These are phyloP conservation scores for Pleomassaria siparia DNA, from an alignment of 2,329 filamentous ascomycete species.

Conservation along the genomic window DNA sequence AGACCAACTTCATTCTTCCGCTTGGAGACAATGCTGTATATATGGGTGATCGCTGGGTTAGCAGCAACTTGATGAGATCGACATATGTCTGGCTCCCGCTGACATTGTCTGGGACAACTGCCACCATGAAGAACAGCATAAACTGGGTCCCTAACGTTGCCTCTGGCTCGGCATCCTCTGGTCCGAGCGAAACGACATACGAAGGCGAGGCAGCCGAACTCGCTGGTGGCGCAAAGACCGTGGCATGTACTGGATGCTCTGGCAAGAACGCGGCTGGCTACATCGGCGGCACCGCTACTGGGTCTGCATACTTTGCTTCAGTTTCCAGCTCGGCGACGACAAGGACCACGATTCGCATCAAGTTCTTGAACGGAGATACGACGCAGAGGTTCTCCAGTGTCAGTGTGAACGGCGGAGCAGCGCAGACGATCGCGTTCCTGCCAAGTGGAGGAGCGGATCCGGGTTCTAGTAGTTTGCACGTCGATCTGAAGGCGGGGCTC, in stretches of 20 bases:
- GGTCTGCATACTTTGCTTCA: slow-evolving; percentile 52
- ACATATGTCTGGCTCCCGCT: slow-evolving; percentile 69
- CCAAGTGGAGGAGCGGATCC: slow-evolving; percentile 51
- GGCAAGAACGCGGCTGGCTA: slow-evolving; percentile 54
- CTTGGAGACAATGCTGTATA: slow-evolving; percentile 56
- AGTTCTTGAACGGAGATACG: slow-evolving; percentile 59
- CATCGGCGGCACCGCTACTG: slow-evolving; percentile 47
- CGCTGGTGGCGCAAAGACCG: slow-evolving; percentile 47
- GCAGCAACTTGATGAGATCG: slow-evolving; percentile 59
- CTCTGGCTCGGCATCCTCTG: slow-evolving; percentile 48
- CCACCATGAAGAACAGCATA: slow-evolving; percentile 54
- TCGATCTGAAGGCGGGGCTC: slow-evolving; percentile 49
- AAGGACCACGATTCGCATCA: slow-evolving; percentile 56
- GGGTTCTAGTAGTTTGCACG: slow-evolving; percentile 52
- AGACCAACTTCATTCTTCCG: slow-evolving; percentile 61
- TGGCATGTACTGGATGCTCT: slow-evolving; percentile 57
- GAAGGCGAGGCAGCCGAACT: slow-evolving; percentile 56
- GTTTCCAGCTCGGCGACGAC: slow-evolving; percentile 50
- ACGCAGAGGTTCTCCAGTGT: slow-evolving; percentile 57
- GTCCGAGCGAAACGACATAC: slow-evolving; percentile 50
- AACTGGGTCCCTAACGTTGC: slow-evolving; percentile 56
- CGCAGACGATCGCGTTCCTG: slow-evolving; percentile 57
- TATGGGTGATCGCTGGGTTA: slow-evolving; percentile 68
- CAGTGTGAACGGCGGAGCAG: slow-evolving; percentile 55
- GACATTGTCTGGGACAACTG: slow-evolving; percentile 54